phyloP scores from a whole-genome alignment of 805 yeast genomes.

The Lachancea cidri region DNA sequence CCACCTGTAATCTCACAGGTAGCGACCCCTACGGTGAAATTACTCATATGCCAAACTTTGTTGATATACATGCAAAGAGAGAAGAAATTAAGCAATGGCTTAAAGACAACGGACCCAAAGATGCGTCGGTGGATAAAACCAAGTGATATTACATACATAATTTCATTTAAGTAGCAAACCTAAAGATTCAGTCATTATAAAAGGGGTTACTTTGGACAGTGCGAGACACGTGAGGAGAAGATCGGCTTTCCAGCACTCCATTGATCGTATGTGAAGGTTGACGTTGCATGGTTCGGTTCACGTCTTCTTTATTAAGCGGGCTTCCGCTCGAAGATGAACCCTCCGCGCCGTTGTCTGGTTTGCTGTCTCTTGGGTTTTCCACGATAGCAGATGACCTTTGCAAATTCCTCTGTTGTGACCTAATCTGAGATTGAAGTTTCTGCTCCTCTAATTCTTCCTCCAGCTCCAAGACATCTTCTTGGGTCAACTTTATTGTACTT shows the following conservation, averaged over 20 bases:
- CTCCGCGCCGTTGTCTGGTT: not conserved
- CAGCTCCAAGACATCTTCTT: conserved; percentile 51
- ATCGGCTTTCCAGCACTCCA: not conserved
- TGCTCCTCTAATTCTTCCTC: conserved; percentile 25
- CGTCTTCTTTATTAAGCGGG: not conserved
- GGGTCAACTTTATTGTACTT: conserved; percentile 58
- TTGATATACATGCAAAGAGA: conserved; percentile 25
- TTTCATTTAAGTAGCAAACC: not conserved
- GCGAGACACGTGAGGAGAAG: not conserved
- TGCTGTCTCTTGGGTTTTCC: not conserved
- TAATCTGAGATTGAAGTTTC: conserved; percentile 20
- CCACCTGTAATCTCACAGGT: conserved; percentile 25
- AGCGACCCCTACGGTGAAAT: conserved; percentile 28
- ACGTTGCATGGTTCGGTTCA: not conserved
- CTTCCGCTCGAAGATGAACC: not conserved
- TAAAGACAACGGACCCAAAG: conserved; percentile 9
- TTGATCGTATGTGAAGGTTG: not conserved
- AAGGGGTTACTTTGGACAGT: not conserved
- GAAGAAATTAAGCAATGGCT: conserved; percentile 17
- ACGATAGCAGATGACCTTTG: conserved; percentile 14
- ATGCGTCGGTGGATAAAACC: not conserved
- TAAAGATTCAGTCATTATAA: not conserved
- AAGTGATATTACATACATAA: not conserved
- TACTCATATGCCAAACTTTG: conserved; percentile 24
- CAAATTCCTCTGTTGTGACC: conserved; percentile 21